Percentiles rank a stretch among this genome's conserved stretches.
phyloP scores from a whole-genome alignment of 345 rosid species.

The Citrus inodora region DNA sequence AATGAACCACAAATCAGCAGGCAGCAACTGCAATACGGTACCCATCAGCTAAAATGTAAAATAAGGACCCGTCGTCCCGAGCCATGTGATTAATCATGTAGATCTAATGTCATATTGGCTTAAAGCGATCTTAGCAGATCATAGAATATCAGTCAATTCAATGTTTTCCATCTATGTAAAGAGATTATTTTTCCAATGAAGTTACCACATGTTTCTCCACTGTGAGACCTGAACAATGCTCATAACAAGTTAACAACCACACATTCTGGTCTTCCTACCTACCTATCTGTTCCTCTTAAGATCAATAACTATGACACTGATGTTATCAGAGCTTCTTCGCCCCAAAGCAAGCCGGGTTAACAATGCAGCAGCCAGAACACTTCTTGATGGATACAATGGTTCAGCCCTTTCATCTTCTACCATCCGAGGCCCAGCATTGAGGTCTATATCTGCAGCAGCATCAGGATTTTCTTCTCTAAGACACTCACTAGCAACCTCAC shows the following conservation, averaged over 20 bases:
- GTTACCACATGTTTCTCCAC: not conserved
- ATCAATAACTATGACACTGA: conserved; percentile 74
- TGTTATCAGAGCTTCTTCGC: conserved; percentile 64
- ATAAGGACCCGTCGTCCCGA: not conserved
- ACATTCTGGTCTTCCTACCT: not conserved
- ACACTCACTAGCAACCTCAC: conserved; percentile 57
- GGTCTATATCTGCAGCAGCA: not conserved
- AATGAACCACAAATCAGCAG: not conserved
- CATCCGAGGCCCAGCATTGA: conserved; percentile 12
- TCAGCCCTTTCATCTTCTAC: conserved; percentile 29
- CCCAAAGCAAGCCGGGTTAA: conserved; percentile 76
- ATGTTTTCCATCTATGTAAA: not conserved
- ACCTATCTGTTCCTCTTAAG: conserved; percentile 31
- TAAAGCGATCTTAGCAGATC: not conserved
- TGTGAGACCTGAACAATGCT: conserved; percentile 12
- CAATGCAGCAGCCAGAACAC: conserved; percentile 57
- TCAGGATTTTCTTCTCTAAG: conserved; percentile 29
- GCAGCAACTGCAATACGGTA: not conserved
- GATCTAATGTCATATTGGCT: not conserved
- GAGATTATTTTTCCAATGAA: not conserved
- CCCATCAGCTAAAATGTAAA: not conserved
- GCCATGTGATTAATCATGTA: not conserved
- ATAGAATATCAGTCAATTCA: not conserved
- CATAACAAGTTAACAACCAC: not conserved
- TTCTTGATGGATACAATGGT: conserved; percentile 43